Conservation (phyloP, 768 basidiomycete species). For the Botryobasidium botryosum region DNA sequence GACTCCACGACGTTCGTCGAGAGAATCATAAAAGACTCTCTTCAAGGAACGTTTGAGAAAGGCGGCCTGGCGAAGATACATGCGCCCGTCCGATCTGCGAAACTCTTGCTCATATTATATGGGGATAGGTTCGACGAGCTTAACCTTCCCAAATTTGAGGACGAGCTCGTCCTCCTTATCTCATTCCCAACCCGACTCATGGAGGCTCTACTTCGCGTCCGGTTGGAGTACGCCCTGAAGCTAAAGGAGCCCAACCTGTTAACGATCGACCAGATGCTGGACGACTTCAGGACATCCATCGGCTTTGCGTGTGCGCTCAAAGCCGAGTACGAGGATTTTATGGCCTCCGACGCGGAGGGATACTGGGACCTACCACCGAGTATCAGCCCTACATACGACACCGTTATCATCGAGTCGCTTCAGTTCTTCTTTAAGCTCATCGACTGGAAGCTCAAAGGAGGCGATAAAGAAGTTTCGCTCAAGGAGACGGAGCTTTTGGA, state of each 20-base stretch:
- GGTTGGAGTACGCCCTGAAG: slow-evolving; percentile 76
- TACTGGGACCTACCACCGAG: slow-evolving; percentile 83
- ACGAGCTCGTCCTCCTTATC: slow-evolving; percentile 76
- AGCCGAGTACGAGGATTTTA: slow-evolving; percentile 82
- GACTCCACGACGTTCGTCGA: slow-evolving; percentile 84
- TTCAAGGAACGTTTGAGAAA: slow-evolving; percentile 87
- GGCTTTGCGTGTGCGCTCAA: slow-evolving; percentile 91
- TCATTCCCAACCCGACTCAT: slow-evolving; percentile 94
- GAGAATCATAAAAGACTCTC: slow-evolving; percentile 83
- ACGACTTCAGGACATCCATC: slow-evolving; percentile 81
- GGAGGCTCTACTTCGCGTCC: slow-evolving; percentile 76
- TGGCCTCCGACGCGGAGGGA: slow-evolving; percentile 68
- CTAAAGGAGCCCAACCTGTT: slow-evolving; percentile 76
- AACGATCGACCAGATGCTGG: slow-evolving; percentile 86
- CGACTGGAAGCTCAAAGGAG: slow-evolving; percentile 91
- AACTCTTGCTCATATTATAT: slow-evolving; percentile 71
- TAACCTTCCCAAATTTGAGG: slow-evolving; percentile 82
- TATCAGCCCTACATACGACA: slow-evolving; percentile 80
- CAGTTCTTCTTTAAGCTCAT: slow-evolving; percentile 84
- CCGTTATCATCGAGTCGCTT: slow-evolving; percentile 72
- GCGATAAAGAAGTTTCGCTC: slow-evolving; percentile 82
- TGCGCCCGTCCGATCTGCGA: slow-evolving; percentile 67
- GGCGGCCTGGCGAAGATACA: slow-evolving; percentile 78
- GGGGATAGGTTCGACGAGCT: slow-evolving; percentile 62
- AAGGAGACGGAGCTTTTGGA: slow-evolving; percentile 98